Percentiles rank a stretch among this genome's conserved stretches.
Evolutionary conservation across 2,329 filamentous ascomycete species (phyloP).

Genomic region (Pseudocercospora crystallina): DNA sequence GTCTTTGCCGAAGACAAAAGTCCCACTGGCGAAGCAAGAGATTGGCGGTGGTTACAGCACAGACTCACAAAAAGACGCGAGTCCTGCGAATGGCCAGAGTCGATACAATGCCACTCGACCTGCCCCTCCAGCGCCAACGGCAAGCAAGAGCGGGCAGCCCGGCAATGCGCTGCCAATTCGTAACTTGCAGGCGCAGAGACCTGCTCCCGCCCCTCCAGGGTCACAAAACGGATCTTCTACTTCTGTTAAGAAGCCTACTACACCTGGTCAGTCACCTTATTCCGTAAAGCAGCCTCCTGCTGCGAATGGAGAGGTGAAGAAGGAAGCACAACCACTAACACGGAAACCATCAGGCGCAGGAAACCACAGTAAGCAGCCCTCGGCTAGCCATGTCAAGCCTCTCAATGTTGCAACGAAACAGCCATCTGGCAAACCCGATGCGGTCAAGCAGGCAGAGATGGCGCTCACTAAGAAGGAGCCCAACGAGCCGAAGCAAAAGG

Average conservation of each 20-base stretch:
- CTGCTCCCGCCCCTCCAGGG: slow-evolving; percentile 34
- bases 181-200: slow-evolving; percentile 67
- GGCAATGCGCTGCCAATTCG: slow-evolving; percentile 39
- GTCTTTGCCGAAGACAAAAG: slow-evolving; percentile 76
- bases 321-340: slow-evolving; percentile 28
- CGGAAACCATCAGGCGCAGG: slow-evolving; percentile 31
- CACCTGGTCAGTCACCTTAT: slow-evolving; percentile 31
- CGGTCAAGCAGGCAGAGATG: slow-evolving; percentile 86
- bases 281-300: slow-evolving; percentile 29
- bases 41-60: slow-evolving; percentile 67
- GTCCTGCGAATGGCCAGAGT: slow-evolving; percentile 50
- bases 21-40: slow-evolving; percentile 85
- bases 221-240: slow-evolving; percentile 30
- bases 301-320: slow-evolving; percentile 25
- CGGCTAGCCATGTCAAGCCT: slow-evolving; percentile 47
- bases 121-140: slow-evolving; percentile 57
- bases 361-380: slow-evolving; percentile 27
- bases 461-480: slow-evolving; percentile 74
- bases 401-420: slow-evolving; percentile 52
- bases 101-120: slow-evolving; percentile 85
- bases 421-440: slow-evolving; percentile 53
- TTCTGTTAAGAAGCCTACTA: slow-evolving; percentile 26
- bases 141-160: slow-evolving; percentile 28
- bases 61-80: slow-evolving; percentile 39
- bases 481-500: slow-evolving; percentile 76